Conservation (phyloP, 371 early-diverging fungal species). For the Cokeromyces recurvatus region DNA sequence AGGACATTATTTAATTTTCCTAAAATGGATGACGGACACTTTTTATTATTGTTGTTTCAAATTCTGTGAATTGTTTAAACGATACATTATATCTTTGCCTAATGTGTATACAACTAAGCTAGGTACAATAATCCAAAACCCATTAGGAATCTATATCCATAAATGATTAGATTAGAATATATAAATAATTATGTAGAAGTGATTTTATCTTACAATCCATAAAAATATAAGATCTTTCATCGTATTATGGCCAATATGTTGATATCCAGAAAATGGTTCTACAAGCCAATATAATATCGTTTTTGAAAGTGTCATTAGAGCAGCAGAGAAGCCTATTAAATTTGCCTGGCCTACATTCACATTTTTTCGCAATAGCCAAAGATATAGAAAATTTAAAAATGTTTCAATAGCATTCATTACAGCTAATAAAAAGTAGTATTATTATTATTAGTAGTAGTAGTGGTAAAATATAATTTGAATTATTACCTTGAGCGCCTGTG, state of each 20-base stretch:
- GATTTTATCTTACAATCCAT: constrained; percentile 41
- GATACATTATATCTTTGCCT: constrained; percentile 22
- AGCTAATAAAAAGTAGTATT: constrained; percentile 9
- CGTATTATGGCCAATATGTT: constrained; percentile 31
- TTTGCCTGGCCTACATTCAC: constrained; percentile 17
- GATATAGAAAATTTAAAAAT: constrained; percentile 22
- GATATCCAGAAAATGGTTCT: constrained; percentile 28
- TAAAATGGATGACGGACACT: too few relatives aligned
- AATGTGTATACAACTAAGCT: constrained; percentile 11
- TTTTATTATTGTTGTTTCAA: too few relatives aligned
- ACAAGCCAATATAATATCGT: constrained; percentile 33
- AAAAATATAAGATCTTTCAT: constrained; percentile 12
- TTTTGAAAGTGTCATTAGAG: constrained; percentile 27
- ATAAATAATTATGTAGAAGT: not conserved
- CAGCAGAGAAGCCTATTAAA: constrained; percentile 30
- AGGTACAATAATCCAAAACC: constrained; percentile 33
- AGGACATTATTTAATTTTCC: too few relatives aligned
- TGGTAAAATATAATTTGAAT: not conserved
- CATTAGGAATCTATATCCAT: constrained; percentile 31
- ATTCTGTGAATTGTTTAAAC: constrained; percentile 14
- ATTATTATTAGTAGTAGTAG: not conserved
- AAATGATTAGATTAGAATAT: not conserved
- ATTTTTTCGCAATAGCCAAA: constrained; percentile 10
- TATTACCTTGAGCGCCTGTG: constrained; percentile 37
- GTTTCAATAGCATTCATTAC: constrained; percentile 32